Base-by-base conservation (phyloP, 352 stramenopile species). In the Phytopythium ostracodes region DNA sequence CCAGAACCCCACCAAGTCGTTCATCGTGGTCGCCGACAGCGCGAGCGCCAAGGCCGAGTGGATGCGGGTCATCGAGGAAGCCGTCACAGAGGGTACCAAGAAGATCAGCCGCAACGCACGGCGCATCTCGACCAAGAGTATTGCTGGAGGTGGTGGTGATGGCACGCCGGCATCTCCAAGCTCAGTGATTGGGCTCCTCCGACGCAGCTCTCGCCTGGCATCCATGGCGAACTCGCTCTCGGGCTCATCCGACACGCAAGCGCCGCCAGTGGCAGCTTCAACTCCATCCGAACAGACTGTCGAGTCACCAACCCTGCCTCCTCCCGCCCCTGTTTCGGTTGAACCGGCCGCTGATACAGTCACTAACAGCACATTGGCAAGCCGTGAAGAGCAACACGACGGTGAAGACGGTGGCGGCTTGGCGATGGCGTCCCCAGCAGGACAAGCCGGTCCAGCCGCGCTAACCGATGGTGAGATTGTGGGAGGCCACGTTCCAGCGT, bases 1-100 rank as follows among this genome's bases (percentile, higher is more conserved):
- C 58, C 76, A 85, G 38, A 96, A 94, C 56, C 85, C 85, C 0
- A 66, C 86, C 63, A 94, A 96, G 60, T 91, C 85, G 15, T 94
- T 96, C 60, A 79, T 91, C 14, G 87, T 96, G 27, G 87, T 84
- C 42, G 85, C 85, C 3, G 85, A 94, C 9, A 87, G 62, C 53
- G 74, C 80, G 8, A 70, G 67, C 36, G 59, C 70, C 4, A 96
- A 96, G 60, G 76, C 70, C 0, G 87, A 94, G 49, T 96, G 87
- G 87, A 91, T 96, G 77, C 79, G 84, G 0, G 60, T 84, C 9
- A 89, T 95, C 33, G 77, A 91, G 46, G 81, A 95, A 29, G 83
- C 84, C 0, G 88, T 92, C 55, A 56, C 65, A 4, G 84, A 94
- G 50, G 78, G 73, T 1, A 80, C 81, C 9, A 91, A 92, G 69